phyloP scores from a whole-genome alignment of 1,284 basidiomycete genomes.

The Bjerkandera adusta region DNA sequence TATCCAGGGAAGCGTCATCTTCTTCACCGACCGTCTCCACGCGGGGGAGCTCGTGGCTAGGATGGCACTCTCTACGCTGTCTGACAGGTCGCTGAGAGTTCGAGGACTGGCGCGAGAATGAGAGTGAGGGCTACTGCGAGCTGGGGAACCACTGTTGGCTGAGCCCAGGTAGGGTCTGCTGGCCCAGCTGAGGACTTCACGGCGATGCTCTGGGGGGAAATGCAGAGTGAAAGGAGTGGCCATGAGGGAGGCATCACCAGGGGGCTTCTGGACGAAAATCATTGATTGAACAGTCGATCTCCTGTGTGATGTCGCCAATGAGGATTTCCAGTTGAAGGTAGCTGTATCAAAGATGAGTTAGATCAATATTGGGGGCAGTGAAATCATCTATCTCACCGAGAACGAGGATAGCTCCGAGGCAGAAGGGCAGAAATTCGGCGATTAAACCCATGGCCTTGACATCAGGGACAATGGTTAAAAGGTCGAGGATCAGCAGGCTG shows the following conservation, averaged over 20 bases:
- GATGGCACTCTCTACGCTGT: slow-evolving; percentile 12
- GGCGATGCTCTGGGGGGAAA: slow-evolving; percentile 6
- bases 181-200: slow-evolving; percentile 10
- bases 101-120: too few relatives aligned
- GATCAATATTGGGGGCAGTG: too few relatives aligned
- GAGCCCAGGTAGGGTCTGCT: too few relatives aligned
- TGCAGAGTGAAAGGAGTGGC: slow-evolving; percentile 15
- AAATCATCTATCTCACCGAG: slow-evolving; percentile 28
- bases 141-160: too few relatives aligned
- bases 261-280: slow-evolving; percentile 4
- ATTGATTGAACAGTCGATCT: slow-evolving; percentile 9
- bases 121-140: too few relatives aligned
- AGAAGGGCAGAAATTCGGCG: slow-evolving; percentile 47
- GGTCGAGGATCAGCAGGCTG: slow-evolving; percentile 45
- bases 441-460: slow-evolving; percentile 36
- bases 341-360: slow-evolving; percentile 10
- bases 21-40: slow-evolving; percentile 5
- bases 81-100: too few relatives aligned
- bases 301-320: neutral
- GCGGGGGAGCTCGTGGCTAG: slow-evolving; percentile 2
- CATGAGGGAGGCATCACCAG: slow-evolving; percentile 3
- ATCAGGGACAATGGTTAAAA: slow-evolving; percentile 43
- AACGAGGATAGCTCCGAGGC: slow-evolving; percentile 46
- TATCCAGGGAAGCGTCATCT: neutral
- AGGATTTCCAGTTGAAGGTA: slow-evolving; percentile 21